Evolutionary conservation across 2,329 filamentous ascomycete genomes (phyloP), one percentile per base, ranked within the genome.

Genomic region (Diaporthe velutina): DNA sequence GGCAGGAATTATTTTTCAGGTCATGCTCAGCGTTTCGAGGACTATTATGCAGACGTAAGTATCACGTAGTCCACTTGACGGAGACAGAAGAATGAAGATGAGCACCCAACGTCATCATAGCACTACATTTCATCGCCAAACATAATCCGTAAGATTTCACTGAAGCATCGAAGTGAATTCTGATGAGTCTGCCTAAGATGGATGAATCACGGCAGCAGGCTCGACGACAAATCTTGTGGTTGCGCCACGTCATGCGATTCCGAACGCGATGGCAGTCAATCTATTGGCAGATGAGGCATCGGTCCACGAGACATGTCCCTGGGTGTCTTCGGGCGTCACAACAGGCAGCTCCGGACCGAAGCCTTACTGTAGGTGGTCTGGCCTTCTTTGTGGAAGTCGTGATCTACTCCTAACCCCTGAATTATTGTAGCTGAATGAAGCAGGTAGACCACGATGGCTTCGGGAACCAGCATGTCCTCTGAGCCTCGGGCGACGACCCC

Each of bases 221-320:
- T 40, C 13, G 35, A 35, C 64, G 54, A 19, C 48, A 40, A 28
- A 54, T 54, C 33, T 40, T 25, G 48, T 7, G n/a, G n/a, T 13
- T 19, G 64, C 64, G 64, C 48, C 64, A 68, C 64, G 45, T 67
- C 33, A 52, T 13, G 48, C n/a, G 25, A 38, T 54, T 15, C 33
- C 50, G 33, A 25, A 54, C 35, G 33, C n/a, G n/a, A 40, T 30
- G 48, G n/a, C n/a, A 68, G 33, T 8, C n/a, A 54, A 40, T 40
- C 45, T 68, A 68, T 68, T 68, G 64, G 45, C 30, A 68, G 64
- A n/a, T 52, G 48, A 54, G 17, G 33, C 28, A 25, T 25, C 48
- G 64, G n/a, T 30, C 48, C 64, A 54, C 64, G 33, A 68, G 64
- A 68, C 64, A 68, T 38, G 48, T 40, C 48, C 58, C 33, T 54